phyloP scores from a whole-genome alignment of 2,329 filamentous ascomycete genomes.

The Scedosporium boydii region DNA sequence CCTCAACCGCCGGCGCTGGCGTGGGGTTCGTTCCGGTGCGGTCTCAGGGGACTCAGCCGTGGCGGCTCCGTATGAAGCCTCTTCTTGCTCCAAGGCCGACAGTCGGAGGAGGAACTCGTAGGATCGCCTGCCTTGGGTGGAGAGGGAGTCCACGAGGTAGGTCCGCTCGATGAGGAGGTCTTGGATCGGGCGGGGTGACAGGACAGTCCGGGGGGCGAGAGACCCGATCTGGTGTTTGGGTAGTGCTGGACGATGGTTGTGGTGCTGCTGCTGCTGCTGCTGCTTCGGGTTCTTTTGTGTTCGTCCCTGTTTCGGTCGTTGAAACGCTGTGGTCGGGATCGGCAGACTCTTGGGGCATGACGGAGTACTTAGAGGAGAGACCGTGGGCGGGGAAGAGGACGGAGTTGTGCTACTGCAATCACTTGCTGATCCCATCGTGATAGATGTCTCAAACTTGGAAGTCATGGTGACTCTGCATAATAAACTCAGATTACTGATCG shows the following conservation, averaged over 20 bases:
- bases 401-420: background rate
- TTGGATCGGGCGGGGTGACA: constrained; percentile 29
- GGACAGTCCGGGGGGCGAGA: constrained; percentile 13
- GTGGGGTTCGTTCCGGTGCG: background rate
- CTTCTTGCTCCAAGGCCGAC: constrained; percentile 22
- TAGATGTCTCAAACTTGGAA: background rate
- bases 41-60: background rate
- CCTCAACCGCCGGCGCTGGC: constrained; percentile 19
- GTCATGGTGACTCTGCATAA: background rate
- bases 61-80: constrained; percentile 11
- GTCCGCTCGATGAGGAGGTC: constrained; percentile 34
- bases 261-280: background rate
- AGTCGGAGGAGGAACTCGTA: constrained; percentile 29
- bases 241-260: background rate
- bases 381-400: background rate
- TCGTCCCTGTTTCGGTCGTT: background rate
- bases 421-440: background rate
- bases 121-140: constrained; percentile 27
- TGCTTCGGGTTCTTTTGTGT: background rate
- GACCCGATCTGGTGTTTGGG: constrained; percentile 6
- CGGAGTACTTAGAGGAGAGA: background rate
- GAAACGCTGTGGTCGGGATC: background rate
- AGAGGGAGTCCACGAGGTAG: constrained; percentile 33
- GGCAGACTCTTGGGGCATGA: background rate
- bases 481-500: too few relatives aligned